phyloP scores from a whole-genome alignment of 129 eudicot species.

The Silybum marianum region DNA sequence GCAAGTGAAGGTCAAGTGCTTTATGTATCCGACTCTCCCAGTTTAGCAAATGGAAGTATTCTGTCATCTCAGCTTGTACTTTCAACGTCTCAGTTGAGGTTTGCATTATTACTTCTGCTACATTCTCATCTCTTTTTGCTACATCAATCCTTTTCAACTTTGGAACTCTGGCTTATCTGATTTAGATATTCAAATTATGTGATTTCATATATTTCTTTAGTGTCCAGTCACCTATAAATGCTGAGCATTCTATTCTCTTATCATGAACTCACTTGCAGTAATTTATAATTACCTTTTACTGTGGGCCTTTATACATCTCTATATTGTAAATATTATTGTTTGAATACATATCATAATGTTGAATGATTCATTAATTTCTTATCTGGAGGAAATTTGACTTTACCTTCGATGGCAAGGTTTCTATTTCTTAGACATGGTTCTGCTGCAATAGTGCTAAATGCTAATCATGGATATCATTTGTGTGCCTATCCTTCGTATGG shows the following conservation, averaged over 20 bases:
- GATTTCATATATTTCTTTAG: not conserved
- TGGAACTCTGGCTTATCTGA: not conserved
- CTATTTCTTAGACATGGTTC: no score
- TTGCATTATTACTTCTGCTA: constrained; percentile 19
- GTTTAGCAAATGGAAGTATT: constrained; percentile 26
- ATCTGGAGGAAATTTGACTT: no score
- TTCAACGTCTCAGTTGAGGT: constrained; percentile 47
- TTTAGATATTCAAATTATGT: not conserved
- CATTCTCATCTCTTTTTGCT: not conserved
- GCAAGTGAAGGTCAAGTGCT: constrained; percentile 19
- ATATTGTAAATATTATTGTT: no score
- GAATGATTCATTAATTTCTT: no score
- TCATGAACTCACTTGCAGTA: not conserved
- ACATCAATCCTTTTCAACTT: not conserved
- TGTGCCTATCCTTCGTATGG: no score
- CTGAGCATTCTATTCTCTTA: not conserved
- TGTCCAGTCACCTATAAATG: not conserved
- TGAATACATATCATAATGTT: no score
- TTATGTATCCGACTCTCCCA: constrained; percentile 21
- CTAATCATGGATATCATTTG: no score
- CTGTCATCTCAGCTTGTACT: constrained; percentile 41
- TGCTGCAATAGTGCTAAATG: no score
- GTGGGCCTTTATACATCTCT: no score
- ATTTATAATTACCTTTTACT: no score
- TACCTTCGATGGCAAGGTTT: no score